Percentiles rank a stretch among this genome's conserved stretches.
Conservation (phyloP, 1,139 yeast genomes). For the Taphrina betulina region DNA sequence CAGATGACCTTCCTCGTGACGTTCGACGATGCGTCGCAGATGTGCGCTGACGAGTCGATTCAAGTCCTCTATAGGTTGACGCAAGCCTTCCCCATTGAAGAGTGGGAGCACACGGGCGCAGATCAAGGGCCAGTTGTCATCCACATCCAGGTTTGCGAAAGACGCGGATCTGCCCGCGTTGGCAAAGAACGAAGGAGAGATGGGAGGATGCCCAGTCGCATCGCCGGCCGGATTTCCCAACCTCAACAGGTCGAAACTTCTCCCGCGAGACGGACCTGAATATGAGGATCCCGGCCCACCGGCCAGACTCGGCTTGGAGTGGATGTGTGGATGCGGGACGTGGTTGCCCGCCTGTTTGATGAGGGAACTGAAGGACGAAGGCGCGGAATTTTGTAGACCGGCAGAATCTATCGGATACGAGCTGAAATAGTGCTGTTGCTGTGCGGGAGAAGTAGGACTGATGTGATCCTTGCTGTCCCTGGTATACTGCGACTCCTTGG, state of each 20-base stretch:
- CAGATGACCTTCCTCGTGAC: slow-evolving; percentile 48
- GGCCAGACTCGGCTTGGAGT: neutral
- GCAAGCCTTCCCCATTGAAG: slow-evolving; percentile 52
- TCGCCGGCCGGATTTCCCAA: neutral
- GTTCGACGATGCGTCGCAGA: slow-evolving; percentile 49
- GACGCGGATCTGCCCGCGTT: neutral
- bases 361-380: slow-evolving; percentile 10
- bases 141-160: slow-evolving; percentile 37
- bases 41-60: slow-evolving; percentile 54
- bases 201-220: neutral
- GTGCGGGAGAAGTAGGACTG: slow-evolving; percentile 7
- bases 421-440: neutral
- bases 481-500: neutral
- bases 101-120: slow-evolving; percentile 50
- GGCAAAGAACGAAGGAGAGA: slow-evolving; percentile 29
- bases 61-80: slow-evolving; percentile 58
- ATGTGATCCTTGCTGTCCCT: slow-evolving; percentile 6
- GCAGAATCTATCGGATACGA: neutral
- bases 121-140: slow-evolving; percentile 54
- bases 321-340: slow-evolving; percentile 15
- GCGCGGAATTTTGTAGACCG: neutral
- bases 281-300: neutral
- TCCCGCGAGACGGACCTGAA: slow-evolving; percentile 4
- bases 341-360: slow-evolving; percentile 25
- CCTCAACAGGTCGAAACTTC: slow-evolving; percentile 20